Percentiles rank a stretch among this genome's conserved stretches.
phyloP scores from a whole-genome alignment of 176 grass and related monocot species.

The Carex cristatella region DNA sequence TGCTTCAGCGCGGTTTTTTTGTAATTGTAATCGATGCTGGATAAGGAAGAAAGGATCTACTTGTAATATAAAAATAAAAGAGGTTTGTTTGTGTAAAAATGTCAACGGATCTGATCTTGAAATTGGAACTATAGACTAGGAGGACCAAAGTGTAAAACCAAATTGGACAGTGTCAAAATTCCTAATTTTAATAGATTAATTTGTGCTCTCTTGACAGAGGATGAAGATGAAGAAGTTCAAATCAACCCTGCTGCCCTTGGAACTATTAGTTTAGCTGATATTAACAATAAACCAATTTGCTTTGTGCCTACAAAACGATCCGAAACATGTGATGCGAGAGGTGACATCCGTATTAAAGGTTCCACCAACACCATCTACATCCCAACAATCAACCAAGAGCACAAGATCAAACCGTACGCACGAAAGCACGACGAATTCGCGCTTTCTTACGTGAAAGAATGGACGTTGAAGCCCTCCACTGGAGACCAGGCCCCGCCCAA shows the following conservation, averaged over 20 bases:
- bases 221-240: constrained; percentile 20
- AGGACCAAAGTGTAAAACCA: background rate
- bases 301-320: constrained; percentile 24
- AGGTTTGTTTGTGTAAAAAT: background rate
- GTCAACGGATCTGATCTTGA: constrained; percentile 14
- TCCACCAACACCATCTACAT: constrained; percentile 52
- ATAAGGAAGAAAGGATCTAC: background rate
- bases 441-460: constrained; percentile 54
- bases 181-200: background rate
- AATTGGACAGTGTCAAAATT: background rate
- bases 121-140: background rate
- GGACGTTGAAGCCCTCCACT: constrained; percentile 32
- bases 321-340: constrained; percentile 24
- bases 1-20: background rate
- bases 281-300: constrained; percentile 23
- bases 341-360: constrained; percentile 63
- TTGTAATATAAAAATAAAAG: constrained; percentile 4
- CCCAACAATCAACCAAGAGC: constrained; percentile 38
- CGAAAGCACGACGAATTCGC: constrained; percentile 74
- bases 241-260: background rate
- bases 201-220: background rate
- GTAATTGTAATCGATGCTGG: background rate
- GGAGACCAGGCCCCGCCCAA: constrained; percentile 18
- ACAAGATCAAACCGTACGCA: constrained; percentile 86
- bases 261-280: background rate